Conservation (phyloP, 2,329 filamentous ascomycete species). For the Aspergillus fumigatus region DNA sequence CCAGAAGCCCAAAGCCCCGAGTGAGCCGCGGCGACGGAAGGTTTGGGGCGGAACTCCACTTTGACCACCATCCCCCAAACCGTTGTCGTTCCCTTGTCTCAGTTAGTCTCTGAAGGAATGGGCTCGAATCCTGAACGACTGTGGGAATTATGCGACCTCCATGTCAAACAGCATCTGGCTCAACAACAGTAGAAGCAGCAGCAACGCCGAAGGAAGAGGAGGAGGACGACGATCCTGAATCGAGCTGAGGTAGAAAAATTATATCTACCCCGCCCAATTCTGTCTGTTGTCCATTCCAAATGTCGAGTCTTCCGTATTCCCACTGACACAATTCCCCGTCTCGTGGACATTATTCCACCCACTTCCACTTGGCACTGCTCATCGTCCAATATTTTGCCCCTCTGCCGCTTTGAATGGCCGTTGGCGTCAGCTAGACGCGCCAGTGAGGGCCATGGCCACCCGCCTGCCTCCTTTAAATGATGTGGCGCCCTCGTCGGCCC, state of each 20-base stretch:
- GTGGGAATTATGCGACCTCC: not conserved
- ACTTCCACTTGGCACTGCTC: slow-evolving; percentile 1
- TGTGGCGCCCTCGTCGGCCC: slow-evolving; percentile 22
- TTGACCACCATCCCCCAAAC: not conserved
- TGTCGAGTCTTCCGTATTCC: not conserved
- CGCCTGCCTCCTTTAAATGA: slow-evolving; percentile 24
- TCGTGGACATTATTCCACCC: not conserved
- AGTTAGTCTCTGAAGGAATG: not conserved
- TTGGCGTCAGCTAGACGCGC: slow-evolving; percentile 18
- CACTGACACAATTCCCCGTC: not conserved
- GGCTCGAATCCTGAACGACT: not conserved
- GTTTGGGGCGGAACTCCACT: slow-evolving; percentile 10
- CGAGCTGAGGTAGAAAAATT: not conserved
- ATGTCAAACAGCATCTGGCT: not conserved
- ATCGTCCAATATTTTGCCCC: not conserved
- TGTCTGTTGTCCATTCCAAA: not conserved
- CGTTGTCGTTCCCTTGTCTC: slow-evolving; percentile 1
- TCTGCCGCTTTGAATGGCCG: slow-evolving; percentile 24
- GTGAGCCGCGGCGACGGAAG: not conserved
- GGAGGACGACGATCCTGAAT: not conserved
- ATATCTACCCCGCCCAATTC: not conserved
- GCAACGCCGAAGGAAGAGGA: not conserved
- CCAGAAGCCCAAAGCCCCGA: not conserved
- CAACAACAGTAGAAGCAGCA: not conserved
- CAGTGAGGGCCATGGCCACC: slow-evolving; percentile 32